Percentiles rank a stretch among this genome's conserved stretches.
Evolutionary conservation across 148 eudicot genomes (phyloP).

Genomic region (Camellia sinensis): DNA sequence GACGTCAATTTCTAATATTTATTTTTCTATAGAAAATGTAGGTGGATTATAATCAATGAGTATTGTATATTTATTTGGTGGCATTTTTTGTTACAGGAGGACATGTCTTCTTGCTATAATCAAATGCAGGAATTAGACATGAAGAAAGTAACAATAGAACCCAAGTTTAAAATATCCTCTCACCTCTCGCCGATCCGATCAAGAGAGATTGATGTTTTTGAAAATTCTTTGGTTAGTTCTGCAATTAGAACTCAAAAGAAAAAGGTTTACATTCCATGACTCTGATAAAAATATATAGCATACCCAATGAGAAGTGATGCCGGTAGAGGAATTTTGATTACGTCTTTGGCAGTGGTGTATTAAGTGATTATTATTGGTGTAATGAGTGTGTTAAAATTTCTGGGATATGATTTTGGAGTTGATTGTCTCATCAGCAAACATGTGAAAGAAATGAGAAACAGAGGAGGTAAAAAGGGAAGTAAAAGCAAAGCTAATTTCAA

Average conservation of each 20-base stretch:
- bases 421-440: conserved; percentile 12
- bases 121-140: conserved; percentile 29
- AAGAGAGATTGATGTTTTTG: conserved; percentile 15
- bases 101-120: conserved; percentile 39
- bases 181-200: neutral
- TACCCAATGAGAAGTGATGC: conserved; percentile 17
- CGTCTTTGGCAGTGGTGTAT: neutral
- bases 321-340: neutral
- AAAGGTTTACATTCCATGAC: conserved; percentile 19
- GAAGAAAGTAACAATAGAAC: neutral
- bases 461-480: conserved; percentile 1
- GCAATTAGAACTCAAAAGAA: conserved; percentile 22
- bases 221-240: conserved; percentile 15
- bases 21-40: too few species aligned
- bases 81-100: conserved; percentile 25
- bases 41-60: too few species aligned
- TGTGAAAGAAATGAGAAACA: neutral
- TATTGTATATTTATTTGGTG: neutral
- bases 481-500: neutral
- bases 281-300: conserved; percentile 12
- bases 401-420: neutral
- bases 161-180: too few species aligned
- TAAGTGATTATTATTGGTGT: neutral
- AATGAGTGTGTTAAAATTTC: neutral
- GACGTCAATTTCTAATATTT: too few species aligned